Base-by-base conservation (phyloP, 2,329 filamentous ascomycete genomes). In the Fulvia fulva region DNA sequence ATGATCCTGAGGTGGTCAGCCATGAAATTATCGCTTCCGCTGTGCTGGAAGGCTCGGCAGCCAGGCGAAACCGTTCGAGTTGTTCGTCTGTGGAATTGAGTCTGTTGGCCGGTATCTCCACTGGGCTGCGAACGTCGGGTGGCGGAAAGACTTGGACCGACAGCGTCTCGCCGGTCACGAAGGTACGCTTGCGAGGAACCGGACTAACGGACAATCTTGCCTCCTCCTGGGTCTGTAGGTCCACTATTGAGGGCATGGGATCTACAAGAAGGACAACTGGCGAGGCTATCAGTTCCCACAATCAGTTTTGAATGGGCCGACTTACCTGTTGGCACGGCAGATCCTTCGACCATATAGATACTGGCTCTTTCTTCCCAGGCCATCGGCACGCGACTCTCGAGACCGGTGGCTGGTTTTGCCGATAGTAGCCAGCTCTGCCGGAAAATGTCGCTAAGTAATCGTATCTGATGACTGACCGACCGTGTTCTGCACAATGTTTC, bases 341-440 rank as follows among this genome's bases (percentile, higher is more conserved):
- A 41, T 9, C 32, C 19, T 16, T 55, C 21, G 16, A 19, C 46
- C 19, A n/a, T 21, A 41, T 49, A 61, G 37, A 61, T 55, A 26
- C 51, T 61, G 8, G 51, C 58, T 49, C 45, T 57, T 50, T 63
- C 61, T 34, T 58, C 46, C 61, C 58, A 63, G 23, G 61, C 61
- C 32, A 44, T 49, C 19, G 58, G 53, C n/a, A 49, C 44, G 16
- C 16, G 25, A 25, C n/a, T n/a, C 14, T 54, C 25, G 14, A 37
- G 22, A 22, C 8, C 32, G 43, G 30, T 21, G 34, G 26, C 23
- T 21, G 19, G 21, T 25, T 51, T 57, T 25, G 57, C 53, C n/a
- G 21, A 43, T 2, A 56, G 16, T 19, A 50, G n/a, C 56, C 57
- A 58, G 32, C 53, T 60, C 26, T 46, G 49, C 16, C 55, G 47